A percentile compares a stretch with the other conserved stretches of the same genome.
Evolutionary conservation across 352 stramenopile species (phyloP).

Genomic region (Globisporangium mamillatum): DNA sequence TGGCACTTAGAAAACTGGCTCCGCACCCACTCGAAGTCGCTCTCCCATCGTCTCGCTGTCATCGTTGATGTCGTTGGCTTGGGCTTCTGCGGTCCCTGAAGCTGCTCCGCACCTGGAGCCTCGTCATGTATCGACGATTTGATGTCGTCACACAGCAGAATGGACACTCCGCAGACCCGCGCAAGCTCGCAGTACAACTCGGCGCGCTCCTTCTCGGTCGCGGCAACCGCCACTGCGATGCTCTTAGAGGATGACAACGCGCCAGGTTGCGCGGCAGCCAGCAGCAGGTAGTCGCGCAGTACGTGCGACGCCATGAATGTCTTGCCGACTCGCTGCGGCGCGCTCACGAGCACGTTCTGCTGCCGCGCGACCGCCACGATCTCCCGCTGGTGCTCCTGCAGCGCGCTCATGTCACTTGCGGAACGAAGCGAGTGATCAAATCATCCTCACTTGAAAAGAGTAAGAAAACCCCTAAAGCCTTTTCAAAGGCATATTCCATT

Average conservation of each 20-base stretch:
- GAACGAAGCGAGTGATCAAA: not conserved
- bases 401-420: conserved; percentile 17
- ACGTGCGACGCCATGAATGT: conserved; percentile 60
- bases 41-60: conserved; percentile 21
- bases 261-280: not conserved
- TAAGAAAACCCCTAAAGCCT: conserved; percentile 1
- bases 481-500: not conserved
- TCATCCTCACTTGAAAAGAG: conserved; percentile 1
- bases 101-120: not conserved
- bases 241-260: not conserved
- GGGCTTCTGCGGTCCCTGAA: not conserved
- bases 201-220: conserved; percentile 26
- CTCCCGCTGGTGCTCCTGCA: conserved; percentile 68
- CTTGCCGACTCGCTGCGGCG: conserved; percentile 57
- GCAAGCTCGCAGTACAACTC: conserved; percentile 38
- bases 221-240: conserved; percentile 41
- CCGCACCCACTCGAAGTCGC: conserved; percentile 18
- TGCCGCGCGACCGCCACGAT: conserved; percentile 58
- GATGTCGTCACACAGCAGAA: conserved; percentile 23
- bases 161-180: conserved; percentile 36
- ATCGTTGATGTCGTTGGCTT: not conserved
- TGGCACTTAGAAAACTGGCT: conserved; percentile 15
- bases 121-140: not conserved
- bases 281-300: conserved; percentile 35
- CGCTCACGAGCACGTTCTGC: conserved; percentile 66